A percentile compares a stretch with the other conserved stretches of the same genome.
These are phyloP conservation scores for Alloteropsis angusta DNA, from an alignment of 202 grass and related monocot genomes.

Conservation along the genomic window DNA sequence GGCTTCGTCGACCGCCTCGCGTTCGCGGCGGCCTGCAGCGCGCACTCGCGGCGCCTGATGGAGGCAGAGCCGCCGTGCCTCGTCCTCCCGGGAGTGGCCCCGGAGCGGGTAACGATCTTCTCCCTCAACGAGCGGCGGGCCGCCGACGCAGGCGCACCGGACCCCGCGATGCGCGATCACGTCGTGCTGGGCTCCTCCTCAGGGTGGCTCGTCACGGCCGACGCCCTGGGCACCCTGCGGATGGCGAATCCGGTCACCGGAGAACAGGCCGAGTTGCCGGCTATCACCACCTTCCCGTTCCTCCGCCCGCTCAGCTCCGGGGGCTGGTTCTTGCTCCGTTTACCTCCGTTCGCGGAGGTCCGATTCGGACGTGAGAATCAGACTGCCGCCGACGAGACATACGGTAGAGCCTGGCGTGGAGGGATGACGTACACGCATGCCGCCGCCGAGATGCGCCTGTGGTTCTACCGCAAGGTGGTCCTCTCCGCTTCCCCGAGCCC, in stretches of 20 bases:
- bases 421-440: background rate
- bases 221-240: background rate
- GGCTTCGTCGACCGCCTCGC: no score
- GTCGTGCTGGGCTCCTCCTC: background rate
- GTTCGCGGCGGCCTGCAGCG: no score
- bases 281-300: background rate
- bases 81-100: no score
- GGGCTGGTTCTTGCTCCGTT: no score
- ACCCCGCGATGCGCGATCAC: background rate
- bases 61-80: no score
- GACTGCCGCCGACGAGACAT: no score
- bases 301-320: background rate
- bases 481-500: background rate
- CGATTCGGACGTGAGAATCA: background rate
- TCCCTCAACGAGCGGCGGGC: no score
- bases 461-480: background rate
- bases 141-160: no score
- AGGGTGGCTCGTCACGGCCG: background rate
- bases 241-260: background rate
- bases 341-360: background rate
- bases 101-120: no score
- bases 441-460: no score
- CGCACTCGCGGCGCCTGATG: no score
- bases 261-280: background rate
- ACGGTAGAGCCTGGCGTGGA: no score